Evolutionary conservation across 1,284 basidiomycete genomes (phyloP).

Genomic region (Ceratobasidium sp.): DNA sequence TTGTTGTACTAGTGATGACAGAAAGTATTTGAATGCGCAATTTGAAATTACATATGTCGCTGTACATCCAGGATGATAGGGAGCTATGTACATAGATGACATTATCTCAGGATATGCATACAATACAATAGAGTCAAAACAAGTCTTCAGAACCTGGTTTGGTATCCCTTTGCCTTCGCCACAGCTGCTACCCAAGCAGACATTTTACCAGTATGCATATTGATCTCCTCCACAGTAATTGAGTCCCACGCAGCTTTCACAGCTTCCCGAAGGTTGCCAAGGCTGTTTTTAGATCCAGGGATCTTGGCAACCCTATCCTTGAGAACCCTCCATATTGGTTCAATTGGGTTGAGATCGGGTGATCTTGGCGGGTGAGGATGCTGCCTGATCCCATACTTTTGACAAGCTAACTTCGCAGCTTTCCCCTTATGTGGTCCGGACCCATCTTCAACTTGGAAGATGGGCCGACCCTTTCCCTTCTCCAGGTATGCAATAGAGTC

Average conservation of each 20-base stretch:
- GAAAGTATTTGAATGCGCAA: too few relatives aligned
- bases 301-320: conserved; percentile 8
- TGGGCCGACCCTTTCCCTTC: conserved; percentile 1
- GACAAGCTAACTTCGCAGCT: not conserved
- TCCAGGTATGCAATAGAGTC: not conserved
- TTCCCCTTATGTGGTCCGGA: conserved; percentile 5
- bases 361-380: conserved; percentile 17
- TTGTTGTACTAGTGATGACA: too few relatives aligned
- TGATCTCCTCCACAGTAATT: conserved; percentile 7
- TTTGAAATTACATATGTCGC: too few relatives aligned
- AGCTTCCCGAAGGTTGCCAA: not conserved
- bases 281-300: not conserved
- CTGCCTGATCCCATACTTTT: not conserved
- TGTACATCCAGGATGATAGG: too few relatives aligned
- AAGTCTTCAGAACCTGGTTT: conserved; percentile 25
- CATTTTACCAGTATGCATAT: conserved; percentile 23
- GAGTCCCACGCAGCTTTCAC: conserved; percentile 19
- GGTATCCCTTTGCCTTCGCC: conserved; percentile 4
- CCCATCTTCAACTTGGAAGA: conserved; percentile 35
- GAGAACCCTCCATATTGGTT: conserved; percentile 26
- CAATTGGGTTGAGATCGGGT: conserved; percentile 35
- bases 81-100: too few relatives aligned
- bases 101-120: not conserved
- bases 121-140: not conserved
- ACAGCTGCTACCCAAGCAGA: conserved; percentile 26